Base-by-base conservation (phyloP, 768 basidiomycete genomes). In the Hypholoma fasciculare region DNA sequence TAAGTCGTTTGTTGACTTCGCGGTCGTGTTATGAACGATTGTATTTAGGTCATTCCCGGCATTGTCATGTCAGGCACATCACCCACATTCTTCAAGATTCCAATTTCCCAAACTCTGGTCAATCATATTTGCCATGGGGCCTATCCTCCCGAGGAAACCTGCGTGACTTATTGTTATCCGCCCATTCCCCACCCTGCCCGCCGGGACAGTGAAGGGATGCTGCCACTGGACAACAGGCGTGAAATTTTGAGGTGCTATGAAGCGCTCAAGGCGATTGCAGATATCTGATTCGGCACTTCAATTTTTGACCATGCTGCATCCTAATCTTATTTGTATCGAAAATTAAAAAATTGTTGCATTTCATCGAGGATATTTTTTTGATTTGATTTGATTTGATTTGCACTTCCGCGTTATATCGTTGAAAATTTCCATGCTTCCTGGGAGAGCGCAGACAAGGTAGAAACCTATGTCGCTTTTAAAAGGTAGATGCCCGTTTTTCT, bases 51-150 rank as follows among this genome's bases (percentile, higher is more conserved):
- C 48, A 69, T 74, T 16, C 67, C 72, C 7, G 71, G 68, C 40
- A 71, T 75, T 38, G 54, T 65, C 37, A 65, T 77, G 70, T 49
- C 57, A 2, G 71, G 72, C 34, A 69, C 70, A 0, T 48, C 58
- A 2, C 73, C 72, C 4, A 56, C 52, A 9, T 76, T 76, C 59
- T 76, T 69, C 67, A 69, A 71, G 52, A 69, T 73, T 44, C 58
- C 60, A 12, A 64, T 73, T 39, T 70, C 69, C 2, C n/a, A 34
- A 23, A 53, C 58, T 19, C 64, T 74, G 9, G 51, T 39, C 4
- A 23, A 43, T 37, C 36, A 50, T 53, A 59, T 68, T 52, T 23
- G 36, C 39, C 42, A 55, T 30, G 64, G 63, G 9, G 42, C 37
- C 17, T 68, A 63, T 65, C 69, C 62, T 50, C 62, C 61, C 43